Evolutionary conservation across 371 early-diverging fungal genomes (phyloP).

Genomic region (Mucor sp.): DNA sequence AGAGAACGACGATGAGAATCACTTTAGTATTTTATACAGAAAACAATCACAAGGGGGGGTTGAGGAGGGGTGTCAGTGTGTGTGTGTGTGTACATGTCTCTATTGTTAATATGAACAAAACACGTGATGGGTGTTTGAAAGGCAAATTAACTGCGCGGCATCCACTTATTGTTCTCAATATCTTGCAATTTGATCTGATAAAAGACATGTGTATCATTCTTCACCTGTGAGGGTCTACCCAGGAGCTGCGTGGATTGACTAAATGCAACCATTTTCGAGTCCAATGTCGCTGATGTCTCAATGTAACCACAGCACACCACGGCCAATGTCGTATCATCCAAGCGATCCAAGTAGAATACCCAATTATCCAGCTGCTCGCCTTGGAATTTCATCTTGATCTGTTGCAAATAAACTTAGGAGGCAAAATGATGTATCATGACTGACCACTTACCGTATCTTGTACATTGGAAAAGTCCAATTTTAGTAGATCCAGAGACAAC

Average conservation of each 20-base stretch:
- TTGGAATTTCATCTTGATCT: constrained; percentile 17
- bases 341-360: constrained; percentile 25
- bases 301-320: constrained; percentile 22
- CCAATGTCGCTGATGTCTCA: not conserved
- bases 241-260: constrained; percentile 1
- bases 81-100: not conserved
- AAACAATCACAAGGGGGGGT: constrained; percentile 2
- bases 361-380: constrained; percentile 13
- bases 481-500: constrained; percentile 44
- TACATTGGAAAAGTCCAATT: constrained; percentile 38
- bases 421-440: not conserved
- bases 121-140: not conserved
- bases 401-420: not conserved
- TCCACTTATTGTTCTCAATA: constrained; percentile 11
- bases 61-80: not conserved
- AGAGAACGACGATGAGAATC: not conserved
- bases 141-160: constrained; percentile 16
- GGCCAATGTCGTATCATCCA: constrained; percentile 24
- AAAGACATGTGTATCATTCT: not conserved
- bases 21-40: not conserved
- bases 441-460: constrained; percentile 7
- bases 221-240: constrained; percentile 6
- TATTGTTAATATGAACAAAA: not conserved
- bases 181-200: constrained; percentile 13
- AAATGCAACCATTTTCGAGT: not conserved